phyloP scores from a whole-genome alignment of 2,329 filamentous ascomycete genomes.

The Scytalidium lignicola region DNA sequence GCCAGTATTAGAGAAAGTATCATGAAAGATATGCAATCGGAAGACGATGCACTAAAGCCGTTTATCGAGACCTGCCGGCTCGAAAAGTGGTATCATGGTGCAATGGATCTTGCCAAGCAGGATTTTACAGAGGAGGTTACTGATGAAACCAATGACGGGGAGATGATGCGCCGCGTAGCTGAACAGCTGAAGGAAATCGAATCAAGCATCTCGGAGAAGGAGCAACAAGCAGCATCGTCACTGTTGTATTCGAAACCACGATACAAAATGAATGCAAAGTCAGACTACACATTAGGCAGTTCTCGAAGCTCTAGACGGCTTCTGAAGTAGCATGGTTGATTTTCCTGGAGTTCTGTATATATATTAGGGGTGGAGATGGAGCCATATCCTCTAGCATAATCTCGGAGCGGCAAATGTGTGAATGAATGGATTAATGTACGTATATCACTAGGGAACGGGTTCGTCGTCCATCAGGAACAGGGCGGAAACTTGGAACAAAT shows the following conservation, averaged over 20 bases:
- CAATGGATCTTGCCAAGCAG: slow-evolving; percentile 31
- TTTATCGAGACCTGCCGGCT: slow-evolving; percentile 65
- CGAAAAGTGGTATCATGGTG: slow-evolving; percentile 58
- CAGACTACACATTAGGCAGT: slow-evolving; percentile 7
- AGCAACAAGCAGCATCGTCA: slow-evolving; percentile 19
- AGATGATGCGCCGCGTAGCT: slow-evolving; percentile 15
- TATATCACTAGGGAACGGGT: background rate
- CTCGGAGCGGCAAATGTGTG: background rate
- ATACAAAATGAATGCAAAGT: slow-evolving; percentile 13
- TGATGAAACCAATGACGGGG: slow-evolving; percentile 19
- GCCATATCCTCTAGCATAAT: background rate
- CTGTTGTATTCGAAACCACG: slow-evolving; percentile 18
- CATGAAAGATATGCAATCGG: slow-evolving; percentile 64
- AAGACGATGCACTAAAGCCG: slow-evolving; percentile 61
- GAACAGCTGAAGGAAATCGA: slow-evolving; percentile 21
- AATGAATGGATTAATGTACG: background rate
- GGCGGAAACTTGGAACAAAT: background rate
- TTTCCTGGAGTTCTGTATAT: background rate
- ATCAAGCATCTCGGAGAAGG: slow-evolving; percentile 20
- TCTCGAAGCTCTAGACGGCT: background rate
- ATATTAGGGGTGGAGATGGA: slow-evolving; percentile 20
- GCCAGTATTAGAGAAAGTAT: slow-evolving; percentile 62
- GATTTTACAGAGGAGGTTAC: slow-evolving; percentile 30
- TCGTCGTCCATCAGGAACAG: background rate
- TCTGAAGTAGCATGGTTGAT: background rate